phyloP scores from a whole-genome alignment of 2,329 filamentous ascomycete species.

The Phyllosticta citriasiana region DNA sequence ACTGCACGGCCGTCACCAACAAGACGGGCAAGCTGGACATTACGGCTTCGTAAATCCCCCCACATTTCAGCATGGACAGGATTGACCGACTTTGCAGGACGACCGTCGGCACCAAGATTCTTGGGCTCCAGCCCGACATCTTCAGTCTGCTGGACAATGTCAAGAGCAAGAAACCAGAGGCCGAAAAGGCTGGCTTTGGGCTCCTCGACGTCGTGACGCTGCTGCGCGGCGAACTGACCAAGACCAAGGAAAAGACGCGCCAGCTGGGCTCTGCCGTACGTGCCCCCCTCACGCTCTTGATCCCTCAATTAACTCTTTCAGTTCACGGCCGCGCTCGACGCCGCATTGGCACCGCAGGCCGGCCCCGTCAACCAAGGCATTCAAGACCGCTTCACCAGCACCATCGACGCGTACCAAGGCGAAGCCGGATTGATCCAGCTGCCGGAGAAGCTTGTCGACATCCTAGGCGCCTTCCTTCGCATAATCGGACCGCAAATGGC shows the following conservation, averaged over 20 bases:
- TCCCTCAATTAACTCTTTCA: not conserved
- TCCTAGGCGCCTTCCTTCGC: not conserved
- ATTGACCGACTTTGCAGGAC: not conserved
- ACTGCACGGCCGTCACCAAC: not conserved
- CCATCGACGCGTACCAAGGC: not conserved
- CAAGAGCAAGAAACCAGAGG: conserved; percentile 1
- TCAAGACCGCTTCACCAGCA: not conserved
- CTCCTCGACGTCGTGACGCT: conserved; percentile 1
- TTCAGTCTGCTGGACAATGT: conserved; percentile 4
- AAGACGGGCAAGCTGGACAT: not conserved
- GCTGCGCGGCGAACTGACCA: not conserved
- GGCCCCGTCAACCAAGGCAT: not conserved
- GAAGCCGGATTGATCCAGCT: not conserved
- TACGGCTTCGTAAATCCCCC: not conserved
- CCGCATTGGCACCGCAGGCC: not conserved
- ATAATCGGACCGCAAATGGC: not conserved
- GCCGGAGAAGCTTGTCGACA: not conserved
- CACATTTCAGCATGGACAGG: not conserved
- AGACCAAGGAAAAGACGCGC: not conserved
- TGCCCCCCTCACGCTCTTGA: not conserved
- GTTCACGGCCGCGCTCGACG: conserved; percentile 1
- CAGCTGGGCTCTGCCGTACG: conserved; percentile 1
- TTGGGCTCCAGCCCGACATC: not conserved
- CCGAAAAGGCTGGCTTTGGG: not conserved
- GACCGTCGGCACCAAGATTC: conserved; percentile 1